Evolutionary conservation across 306 rosid genomes (phyloP).

Genomic region (Trifolium fragiferum): DNA sequence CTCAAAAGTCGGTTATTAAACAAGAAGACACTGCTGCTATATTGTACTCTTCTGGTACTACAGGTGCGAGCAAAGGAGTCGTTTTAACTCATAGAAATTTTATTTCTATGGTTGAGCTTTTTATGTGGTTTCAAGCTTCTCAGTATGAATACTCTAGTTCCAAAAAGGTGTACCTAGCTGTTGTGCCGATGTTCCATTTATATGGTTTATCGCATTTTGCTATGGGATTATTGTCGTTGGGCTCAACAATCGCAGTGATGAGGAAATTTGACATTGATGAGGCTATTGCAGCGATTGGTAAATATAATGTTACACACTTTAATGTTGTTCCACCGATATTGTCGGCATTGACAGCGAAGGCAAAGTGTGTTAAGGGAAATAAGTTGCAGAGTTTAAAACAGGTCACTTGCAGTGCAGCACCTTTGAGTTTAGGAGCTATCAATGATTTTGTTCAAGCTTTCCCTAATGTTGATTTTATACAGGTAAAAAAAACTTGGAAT

Average conservation of each 20-base stretch:
- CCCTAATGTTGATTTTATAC: slow-evolving; percentile 81
- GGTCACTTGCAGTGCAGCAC: slow-evolving; percentile 64
- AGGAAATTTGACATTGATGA: slow-evolving; percentile 63
- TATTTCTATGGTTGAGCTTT: slow-evolving; percentile 65
- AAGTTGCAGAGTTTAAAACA: slow-evolving; percentile 33
- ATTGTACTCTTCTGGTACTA: slow-evolving; percentile 86
- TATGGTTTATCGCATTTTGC: slow-evolving; percentile 69
- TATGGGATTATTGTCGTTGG: slow-evolving; percentile 72
- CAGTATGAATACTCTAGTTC: slow-evolving; percentile 56
- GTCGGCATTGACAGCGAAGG: slow-evolving; percentile 56
- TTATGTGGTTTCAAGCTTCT: slow-evolving; percentile 81
- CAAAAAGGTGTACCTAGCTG: slow-evolving; percentile 68
- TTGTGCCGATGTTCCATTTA: slow-evolving; percentile 81
- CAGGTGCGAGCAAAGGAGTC: slow-evolving; percentile 85
- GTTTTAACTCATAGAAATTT: slow-evolving; percentile 65
- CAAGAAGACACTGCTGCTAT: slow-evolving; percentile 82
- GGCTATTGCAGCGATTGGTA: slow-evolving; percentile 57
- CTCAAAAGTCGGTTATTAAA: slow-evolving; percentile 56
- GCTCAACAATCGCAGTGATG: slow-evolving; percentile 72
- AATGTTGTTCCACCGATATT: slow-evolving; percentile 80
- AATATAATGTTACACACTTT: slow-evolving; percentile 70
- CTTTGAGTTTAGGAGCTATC: slow-evolving; percentile 52
- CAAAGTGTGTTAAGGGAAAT: slow-evolving; percentile 37
- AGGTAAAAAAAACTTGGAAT: slow-evolving; percentile 4
- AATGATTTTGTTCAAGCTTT: slow-evolving; percentile 56